Conservation (phyloP, 2,329 filamentous ascomycete genomes). For the Talaromyces atroroseus region DNA sequence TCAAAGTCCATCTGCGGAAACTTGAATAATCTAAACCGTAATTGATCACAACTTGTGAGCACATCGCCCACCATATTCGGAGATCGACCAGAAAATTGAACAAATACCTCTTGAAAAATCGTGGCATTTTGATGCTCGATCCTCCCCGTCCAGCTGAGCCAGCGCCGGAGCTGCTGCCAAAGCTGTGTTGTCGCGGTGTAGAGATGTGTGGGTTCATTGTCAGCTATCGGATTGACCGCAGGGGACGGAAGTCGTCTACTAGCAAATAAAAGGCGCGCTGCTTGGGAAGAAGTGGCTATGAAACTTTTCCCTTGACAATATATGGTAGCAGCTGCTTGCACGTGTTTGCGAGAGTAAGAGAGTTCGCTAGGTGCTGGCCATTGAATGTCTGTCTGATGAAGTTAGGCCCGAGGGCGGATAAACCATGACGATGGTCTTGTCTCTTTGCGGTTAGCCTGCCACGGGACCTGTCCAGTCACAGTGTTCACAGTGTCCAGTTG, state of each 20-base stretch:
- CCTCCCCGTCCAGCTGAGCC: conserved; percentile 45
- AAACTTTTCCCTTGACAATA: background rate
- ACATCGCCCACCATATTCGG: background rate
- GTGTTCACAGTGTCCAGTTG: too few species aligned
- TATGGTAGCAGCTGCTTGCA: background rate
- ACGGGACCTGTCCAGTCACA: background rate
- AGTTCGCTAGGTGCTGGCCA: background rate
- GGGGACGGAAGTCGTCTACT: background rate
- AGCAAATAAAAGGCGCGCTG: background rate
- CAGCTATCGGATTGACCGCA: background rate
- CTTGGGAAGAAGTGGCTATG: background rate
- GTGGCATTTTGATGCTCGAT: conserved; percentile 55
- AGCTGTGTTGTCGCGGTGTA: conserved; percentile 54
- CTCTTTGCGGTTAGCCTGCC: conserved; percentile 2
- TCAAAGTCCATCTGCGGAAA: conserved; percentile 71
- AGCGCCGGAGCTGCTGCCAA: conserved; percentile 40
- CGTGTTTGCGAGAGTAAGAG: background rate
- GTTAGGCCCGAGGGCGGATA: background rate
- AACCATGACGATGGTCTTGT: conserved; percentile 8
- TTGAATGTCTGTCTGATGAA: background rate
- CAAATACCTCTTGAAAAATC: conserved; percentile 59
- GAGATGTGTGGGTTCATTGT: conserved; percentile 58
- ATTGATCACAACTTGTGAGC: conserved; percentile 14
- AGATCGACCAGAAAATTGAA: background rate
- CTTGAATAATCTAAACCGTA: conserved; percentile 53